These are phyloP conservation scores for Xylaria sp. DNA, from an alignment of 2,329 filamentous ascomycete genomes.

Conservation along the genomic window DNA sequence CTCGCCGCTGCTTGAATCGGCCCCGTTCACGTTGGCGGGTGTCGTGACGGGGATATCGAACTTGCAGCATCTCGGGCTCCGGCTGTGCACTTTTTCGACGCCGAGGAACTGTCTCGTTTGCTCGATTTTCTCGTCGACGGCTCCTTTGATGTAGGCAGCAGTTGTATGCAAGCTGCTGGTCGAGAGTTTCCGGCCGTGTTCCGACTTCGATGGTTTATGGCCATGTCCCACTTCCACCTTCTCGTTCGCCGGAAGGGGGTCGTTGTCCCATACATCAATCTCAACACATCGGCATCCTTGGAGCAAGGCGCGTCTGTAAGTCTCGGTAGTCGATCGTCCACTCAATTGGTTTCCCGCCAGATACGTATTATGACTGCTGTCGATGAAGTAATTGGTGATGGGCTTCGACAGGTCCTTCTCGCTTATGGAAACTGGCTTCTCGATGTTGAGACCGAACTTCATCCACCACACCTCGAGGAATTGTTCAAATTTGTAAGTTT, in stretches of 20 bases:
- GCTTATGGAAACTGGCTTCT: conserved; percentile 37
- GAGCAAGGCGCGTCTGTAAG: conserved; percentile 66
- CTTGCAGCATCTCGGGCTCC: conserved; percentile 28
- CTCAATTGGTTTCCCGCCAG: conserved; percentile 79
- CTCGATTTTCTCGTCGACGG: conserved; percentile 33
- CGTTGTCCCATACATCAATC: conserved; percentile 90
- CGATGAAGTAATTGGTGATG: conserved; percentile 88
- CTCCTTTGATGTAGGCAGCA: conserved; percentile 37
- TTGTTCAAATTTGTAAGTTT: conserved; percentile 42
- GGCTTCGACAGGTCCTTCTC: conserved; percentile 59
- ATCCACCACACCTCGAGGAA: conserved; percentile 48
- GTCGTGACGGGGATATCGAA: conserved; percentile 18
- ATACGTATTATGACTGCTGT: conserved; percentile 92
- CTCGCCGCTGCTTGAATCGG: conserved; percentile 13
- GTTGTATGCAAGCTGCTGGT: conserved; percentile 43
- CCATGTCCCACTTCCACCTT: conserved; percentile 30
- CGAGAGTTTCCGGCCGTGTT: conserved; percentile 45
- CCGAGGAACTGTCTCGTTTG: conserved; percentile 30
- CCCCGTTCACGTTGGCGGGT: conserved; percentile 14
- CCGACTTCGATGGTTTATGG: conserved; percentile 35
- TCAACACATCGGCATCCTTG: conserved; percentile 85
- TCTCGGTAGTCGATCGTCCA: conserved; percentile 69
- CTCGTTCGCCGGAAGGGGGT: conserved; percentile 34
- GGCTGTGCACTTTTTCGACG: conserved; percentile 29
- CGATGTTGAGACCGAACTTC: conserved; percentile 40